These are phyloP conservation scores for Gymnopilus dilepis DNA, from an alignment of 768 basidiomycete species.

Conservation along the genomic window DNA sequence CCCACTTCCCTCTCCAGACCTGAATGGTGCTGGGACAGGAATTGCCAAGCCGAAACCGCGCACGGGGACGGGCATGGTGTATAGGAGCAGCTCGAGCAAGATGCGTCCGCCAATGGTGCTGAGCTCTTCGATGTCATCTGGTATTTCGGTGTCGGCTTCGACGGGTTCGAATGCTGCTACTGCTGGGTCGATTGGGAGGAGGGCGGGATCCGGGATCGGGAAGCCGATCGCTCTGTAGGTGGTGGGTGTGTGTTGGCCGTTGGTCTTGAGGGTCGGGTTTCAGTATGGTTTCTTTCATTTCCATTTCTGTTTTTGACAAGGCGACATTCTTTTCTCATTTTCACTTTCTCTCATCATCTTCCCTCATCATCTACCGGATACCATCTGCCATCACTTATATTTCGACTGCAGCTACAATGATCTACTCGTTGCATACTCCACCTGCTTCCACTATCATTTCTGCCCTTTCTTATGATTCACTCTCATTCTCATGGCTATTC, in stretches of 20 bases:
- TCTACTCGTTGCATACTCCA: neutral
- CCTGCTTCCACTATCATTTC: neutral
- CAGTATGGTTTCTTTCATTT: neutral
- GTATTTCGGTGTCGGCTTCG: neutral
- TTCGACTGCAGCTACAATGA: neutral
- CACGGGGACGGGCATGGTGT: constrained; percentile 74
- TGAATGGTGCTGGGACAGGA: neutral
- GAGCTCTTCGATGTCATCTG: constrained; percentile 9
- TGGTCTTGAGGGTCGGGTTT: neutral
- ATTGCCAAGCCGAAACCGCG: constrained; percentile 51
- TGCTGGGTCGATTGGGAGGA: constrained; percentile 4
- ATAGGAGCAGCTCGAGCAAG: constrained; percentile 43
- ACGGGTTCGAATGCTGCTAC: neutral
- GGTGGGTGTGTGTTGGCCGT: neutral
- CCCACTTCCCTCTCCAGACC: constrained; percentile 11
- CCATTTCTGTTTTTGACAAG: neutral
- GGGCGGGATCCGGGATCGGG: neutral
- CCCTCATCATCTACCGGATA: neutral
- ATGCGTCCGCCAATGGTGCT: constrained; percentile 28
- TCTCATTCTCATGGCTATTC: neutral
- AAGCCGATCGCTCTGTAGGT: neutral
- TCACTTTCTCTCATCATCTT: neutral
- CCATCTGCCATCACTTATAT: neutral
- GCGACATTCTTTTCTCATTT: neutral
- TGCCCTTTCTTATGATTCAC: neutral